Base-by-base conservation (phyloP, 2,329 filamentous ascomycete genomes). In the Talaromyces rugulosus region DNA sequence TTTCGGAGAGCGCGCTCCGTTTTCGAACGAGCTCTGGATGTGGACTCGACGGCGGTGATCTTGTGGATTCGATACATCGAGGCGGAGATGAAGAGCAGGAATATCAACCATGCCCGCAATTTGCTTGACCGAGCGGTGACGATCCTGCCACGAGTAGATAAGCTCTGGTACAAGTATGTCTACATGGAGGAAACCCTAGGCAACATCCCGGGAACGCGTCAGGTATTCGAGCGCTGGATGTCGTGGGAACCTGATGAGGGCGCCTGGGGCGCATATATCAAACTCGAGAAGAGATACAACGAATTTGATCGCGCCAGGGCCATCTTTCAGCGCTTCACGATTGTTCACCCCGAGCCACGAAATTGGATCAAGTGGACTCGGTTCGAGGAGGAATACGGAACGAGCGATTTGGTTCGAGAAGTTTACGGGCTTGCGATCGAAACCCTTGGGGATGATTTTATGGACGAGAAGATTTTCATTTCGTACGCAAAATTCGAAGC, bases 351-450 rank as follows among this genome's bases (percentile, higher is more conserved):
- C 0, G 94, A 98, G 71, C 91, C 95, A 27, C 87, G 90, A 70
- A 98, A 97, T 72, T 99, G 94, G 93, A 96, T 99, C 78, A 97
- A 97, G 74, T 99, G 95, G 95, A 89, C 94, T 63, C 90, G 91
- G 65, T 99, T 98, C 68, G 95, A 99, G 76, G 94, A 98, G 74
- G 95, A 99, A 72, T 91, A 89, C 68, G 95, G 95, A 8, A 96
- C 92, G 1, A 94, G 89, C 71, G 94, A 97, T 70, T 76, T 94
- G 66, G 95, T 99, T 6, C 85, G 95, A 27, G 92, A 98, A 65
- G 94, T 98, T 0, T 98, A 92, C 72, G 92, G 93, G 4, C 84
- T 85, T 60, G 93, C 94, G 1, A 89, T 98, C 34, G 94, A 98
- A 74, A 88, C 91, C 0, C 78, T 99, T 34, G 93, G 94, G 2